These are phyloP conservation scores for bread wheat (Triticum aestivum) DNA, from an alignment of 176 grass and related monocot genomes.

Conservation along the genomic window IWGSC_CS_RefSeq_v2.1 NC_057799.1:355204584-355205083, in stretches of 20 bases:
- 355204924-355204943: not conserved
- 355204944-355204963: not conserved
- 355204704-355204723: not conserved
- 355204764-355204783: not conserved
- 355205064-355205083: not conserved
- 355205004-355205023: not conserved
- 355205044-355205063: not conserved
- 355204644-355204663: not conserved
- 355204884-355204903: not conserved
- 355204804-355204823: not conserved
- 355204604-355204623: not conserved
- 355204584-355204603: slow-evolving; percentile 8
- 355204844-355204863: not conserved
- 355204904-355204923: not conserved
- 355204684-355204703: slow-evolving; percentile 7
- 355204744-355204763: not conserved
- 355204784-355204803: not conserved
- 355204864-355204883: slow-evolving; percentile 3
- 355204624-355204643: slow-evolving; percentile 6
- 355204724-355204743: not conserved
- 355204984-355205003: not conserved
- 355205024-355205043: not conserved
- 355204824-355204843: not conserved
- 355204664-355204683: not conserved
- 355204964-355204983: slow-evolving; percentile 4